Evolutionary conservation across 1,284 basidiomycete genomes (phyloP), one percentile per base, ranked within the genome.

Genomic region (Trametes versicolor): DNA sequence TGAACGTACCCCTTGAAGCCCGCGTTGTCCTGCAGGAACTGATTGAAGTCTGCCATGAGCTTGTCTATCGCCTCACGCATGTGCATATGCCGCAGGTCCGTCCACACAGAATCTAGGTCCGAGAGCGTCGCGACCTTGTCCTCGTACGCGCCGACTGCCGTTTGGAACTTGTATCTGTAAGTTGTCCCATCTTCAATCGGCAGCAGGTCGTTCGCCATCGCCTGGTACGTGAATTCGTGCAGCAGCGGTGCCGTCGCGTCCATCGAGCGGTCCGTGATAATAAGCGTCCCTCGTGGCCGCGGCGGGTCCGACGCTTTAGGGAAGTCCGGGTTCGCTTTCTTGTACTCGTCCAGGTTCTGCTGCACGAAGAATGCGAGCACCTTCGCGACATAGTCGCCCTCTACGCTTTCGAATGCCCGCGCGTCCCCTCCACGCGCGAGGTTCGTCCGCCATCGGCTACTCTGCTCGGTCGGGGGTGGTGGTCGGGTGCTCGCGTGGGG

Each of bases 151-250:
- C 96, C 97, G 1, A 90, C 74, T 4, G 93, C 91, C 7, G 91
- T 90, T 73, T 95, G 91, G 78, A 96, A 96, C 74, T 95, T 95
- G 77, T 96, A 96, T 64, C 93, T 90, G 79, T 99, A 99, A 76
- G 86, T 90, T 3, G 84, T 86, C 29, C 96, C 97, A 68, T 96
- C 89, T 63, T 94, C 87, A 63, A 99, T 94, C 21, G 91, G 89
- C 1, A 99, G 84, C 34, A 99, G 79, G 77, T 99, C 98, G 73
- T 97, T 96, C 57, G 91, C 92, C 98, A 99, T 99, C 0, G 98
- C 97, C 78, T 99, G 98, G 77, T 99, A 99, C 45, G 96, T 98
- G 75, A 99, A 99, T 74, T 99, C 98, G 76, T 99, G 98, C 50
- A 99, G 77, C 68, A 99, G 87, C 0, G 98, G 97, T 0, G 95